phyloP scores from a whole-genome alignment of 208 protist species.

The Leptomonas pyrrhocoris region DNA sequence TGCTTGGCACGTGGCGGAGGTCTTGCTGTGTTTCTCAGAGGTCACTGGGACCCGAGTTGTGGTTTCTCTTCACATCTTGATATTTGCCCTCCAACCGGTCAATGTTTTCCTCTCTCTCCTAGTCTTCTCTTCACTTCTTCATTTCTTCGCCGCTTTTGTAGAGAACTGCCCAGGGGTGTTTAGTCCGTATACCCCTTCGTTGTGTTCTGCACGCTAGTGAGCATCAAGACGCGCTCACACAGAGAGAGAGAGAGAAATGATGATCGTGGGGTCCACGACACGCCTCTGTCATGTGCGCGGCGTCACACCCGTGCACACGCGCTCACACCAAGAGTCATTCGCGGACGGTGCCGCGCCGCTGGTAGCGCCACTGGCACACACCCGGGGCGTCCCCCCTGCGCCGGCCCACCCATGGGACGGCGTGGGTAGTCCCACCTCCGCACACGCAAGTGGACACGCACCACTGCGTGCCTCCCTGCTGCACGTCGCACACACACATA shows the following conservation, averaged over 20 bases:
- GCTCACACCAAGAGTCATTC: not conserved
- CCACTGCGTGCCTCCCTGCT: not conserved
- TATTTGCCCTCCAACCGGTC: too few relatives aligned
- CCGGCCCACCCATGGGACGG: slow-evolving; percentile 10
- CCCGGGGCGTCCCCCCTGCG: slow-evolving; percentile 15
- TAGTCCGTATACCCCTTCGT: not conserved
- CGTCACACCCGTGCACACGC: slow-evolving; percentile 25
- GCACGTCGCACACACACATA: slow-evolving; percentile 4
- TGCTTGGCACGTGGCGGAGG: too few relatives aligned
- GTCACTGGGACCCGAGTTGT: too few relatives aligned
- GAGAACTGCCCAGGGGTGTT: too few relatives aligned
- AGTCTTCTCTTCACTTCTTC: too few relatives aligned
- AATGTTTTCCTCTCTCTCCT: too few relatives aligned
- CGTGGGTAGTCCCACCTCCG: slow-evolving; percentile 22
- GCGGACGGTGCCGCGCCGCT: slow-evolving; percentile 32
- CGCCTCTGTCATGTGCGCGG: slow-evolving; percentile 18
- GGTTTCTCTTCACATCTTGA: too few relatives aligned
- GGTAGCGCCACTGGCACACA: slow-evolving; percentile 29
- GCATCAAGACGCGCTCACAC: not conserved
- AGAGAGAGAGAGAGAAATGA: slow-evolving; percentile 20
- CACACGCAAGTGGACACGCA: slow-evolving; percentile 20
- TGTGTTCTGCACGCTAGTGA: not conserved
- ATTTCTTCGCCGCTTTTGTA: too few relatives aligned
- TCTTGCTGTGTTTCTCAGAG: too few relatives aligned
- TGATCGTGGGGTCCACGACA: slow-evolving; percentile 26